Conservation (phyloP, 441 rosid species). For the Aleurites moluccanus region DNA sequence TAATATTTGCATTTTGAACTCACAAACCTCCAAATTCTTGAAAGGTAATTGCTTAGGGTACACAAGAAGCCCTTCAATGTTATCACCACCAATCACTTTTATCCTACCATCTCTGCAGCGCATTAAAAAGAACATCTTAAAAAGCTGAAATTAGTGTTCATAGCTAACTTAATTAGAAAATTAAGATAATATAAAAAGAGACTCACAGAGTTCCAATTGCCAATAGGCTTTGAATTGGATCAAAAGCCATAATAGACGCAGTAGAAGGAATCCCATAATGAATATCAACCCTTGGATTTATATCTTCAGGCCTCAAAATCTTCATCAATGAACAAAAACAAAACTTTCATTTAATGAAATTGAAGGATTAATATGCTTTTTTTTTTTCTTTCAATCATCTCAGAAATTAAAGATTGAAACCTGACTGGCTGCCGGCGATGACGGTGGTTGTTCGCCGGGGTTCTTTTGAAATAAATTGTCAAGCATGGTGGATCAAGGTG, state of each 20-base stretch:
- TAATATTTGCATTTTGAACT: neutral
- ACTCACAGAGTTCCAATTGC: conserved; percentile 64
- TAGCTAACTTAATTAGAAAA: neutral
- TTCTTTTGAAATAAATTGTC: conserved; percentile 54
- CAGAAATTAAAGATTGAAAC: neutral
- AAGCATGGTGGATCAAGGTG: conserved; percentile 48
- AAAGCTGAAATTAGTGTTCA: neutral
- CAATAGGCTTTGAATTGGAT: conserved; percentile 53
- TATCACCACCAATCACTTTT: conserved; percentile 61
- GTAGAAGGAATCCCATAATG: conserved; percentile 68
- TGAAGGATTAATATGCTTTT: neutral
- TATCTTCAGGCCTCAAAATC: conserved; percentile 24
- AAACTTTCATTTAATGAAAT: neutral
- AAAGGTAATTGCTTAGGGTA: conserved; percentile 51
- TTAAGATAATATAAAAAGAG: neutral
- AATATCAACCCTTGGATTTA: conserved; percentile 44
- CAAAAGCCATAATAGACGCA: conserved; percentile 58
- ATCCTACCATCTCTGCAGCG: conserved; percentile 61
- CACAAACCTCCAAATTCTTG: conserved; percentile 51
- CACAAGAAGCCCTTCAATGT: conserved; percentile 57
- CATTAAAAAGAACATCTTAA: neutral
- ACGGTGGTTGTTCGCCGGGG: conserved; percentile 31
- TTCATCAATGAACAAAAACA: neutral
- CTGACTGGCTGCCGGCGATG: conserved; percentile 17
- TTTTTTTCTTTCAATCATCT: no score